phyloP scores from a whole-genome alignment of 495 filamentous ascomycete genomes.

The Neurospora discreta region DNA sequence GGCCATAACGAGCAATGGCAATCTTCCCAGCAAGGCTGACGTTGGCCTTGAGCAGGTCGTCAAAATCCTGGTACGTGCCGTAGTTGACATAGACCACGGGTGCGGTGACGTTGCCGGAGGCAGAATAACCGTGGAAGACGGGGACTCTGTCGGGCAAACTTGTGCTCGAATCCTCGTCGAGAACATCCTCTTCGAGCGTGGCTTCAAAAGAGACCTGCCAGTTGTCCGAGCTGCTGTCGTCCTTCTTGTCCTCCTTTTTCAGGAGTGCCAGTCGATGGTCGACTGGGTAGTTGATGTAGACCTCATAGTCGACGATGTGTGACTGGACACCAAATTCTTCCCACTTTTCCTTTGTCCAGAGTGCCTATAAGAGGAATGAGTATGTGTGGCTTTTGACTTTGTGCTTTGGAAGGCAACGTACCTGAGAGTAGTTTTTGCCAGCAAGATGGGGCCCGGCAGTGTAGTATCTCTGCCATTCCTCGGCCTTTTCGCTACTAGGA shows the following conservation, averaged over 20 bases:
- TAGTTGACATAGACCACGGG: constrained; percentile 76
- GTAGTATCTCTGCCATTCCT: constrained; percentile 86
- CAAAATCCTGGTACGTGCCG: constrained; percentile 73
- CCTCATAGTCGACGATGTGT: constrained; percentile 69
- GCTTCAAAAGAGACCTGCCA: constrained; percentile 71
- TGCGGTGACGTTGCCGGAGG: constrained; percentile 81
- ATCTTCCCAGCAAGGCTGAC: constrained; percentile 75
- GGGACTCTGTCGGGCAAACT: constrained; percentile 64
- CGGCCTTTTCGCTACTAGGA: constrained; percentile 54
- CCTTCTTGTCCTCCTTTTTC: constrained; percentile 45
- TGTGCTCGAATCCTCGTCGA: constrained; percentile 76
- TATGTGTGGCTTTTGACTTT: background rate
- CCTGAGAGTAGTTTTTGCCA: constrained; percentile 68
- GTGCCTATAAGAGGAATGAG: constrained; percentile 41
- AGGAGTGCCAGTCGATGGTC: constrained; percentile 70
- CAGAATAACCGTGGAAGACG: constrained; percentile 93
- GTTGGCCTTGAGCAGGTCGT: constrained; percentile 68
- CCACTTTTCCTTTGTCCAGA: constrained; percentile 84
- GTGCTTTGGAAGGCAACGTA: background rate
- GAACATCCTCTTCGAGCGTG: constrained; percentile 68
- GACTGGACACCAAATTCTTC: constrained; percentile 68
- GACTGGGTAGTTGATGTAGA: constrained; percentile 83
- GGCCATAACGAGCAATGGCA: constrained; percentile 76
- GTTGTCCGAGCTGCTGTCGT: constrained; percentile 4
- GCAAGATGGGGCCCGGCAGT: constrained; percentile 80